Percentiles rank a stretch among this genome's conserved stretches.
Conservation (phyloP, 1,284 basidiomycete species). For the Apiotrichum mycotoxinovorans region DNA sequence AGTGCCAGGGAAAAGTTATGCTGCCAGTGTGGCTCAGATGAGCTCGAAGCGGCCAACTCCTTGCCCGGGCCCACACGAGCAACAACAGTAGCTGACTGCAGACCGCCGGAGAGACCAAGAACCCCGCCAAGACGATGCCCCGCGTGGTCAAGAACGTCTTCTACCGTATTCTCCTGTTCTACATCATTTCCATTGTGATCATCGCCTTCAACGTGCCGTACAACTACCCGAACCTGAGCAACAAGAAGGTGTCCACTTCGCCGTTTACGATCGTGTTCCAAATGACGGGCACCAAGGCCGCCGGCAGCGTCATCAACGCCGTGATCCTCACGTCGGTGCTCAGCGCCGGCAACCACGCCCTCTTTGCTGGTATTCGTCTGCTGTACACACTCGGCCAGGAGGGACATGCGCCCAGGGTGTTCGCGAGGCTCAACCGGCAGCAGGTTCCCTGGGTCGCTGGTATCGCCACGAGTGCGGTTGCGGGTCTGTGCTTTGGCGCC, state of each 20-base stretch:
- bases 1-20: too few relatives aligned
- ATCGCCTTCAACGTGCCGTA: conserved; percentile 76
- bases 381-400: conserved; percentile 55
- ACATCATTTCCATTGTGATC: conserved; percentile 59
- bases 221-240: conserved; percentile 60
- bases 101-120: conserved; percentile 52
- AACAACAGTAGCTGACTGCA: too few relatives aligned
- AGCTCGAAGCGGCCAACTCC: too few relatives aligned
- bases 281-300: conserved; percentile 66
- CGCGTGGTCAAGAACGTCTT: conserved; percentile 73
- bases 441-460: conserved; percentile 70
- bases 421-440: conserved; percentile 62
- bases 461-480: conserved; percentile 37
- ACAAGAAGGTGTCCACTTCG: conserved; percentile 63
- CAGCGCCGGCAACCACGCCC: conserved; percentile 57
- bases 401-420: conserved; percentile 55
- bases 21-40: too few relatives aligned
- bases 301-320: conserved; percentile 66
- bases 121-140: conserved; percentile 69
- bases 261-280: conserved; percentile 72
- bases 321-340: conserved; percentile 56
- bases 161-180: conserved; percentile 68
- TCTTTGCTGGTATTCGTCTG: conserved; percentile 57
- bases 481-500: conserved; percentile 57
- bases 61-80: too few relatives aligned